Conservation (phyloP, 805 yeast genomes). For the Aciculoconidium aculeatum region DNA sequence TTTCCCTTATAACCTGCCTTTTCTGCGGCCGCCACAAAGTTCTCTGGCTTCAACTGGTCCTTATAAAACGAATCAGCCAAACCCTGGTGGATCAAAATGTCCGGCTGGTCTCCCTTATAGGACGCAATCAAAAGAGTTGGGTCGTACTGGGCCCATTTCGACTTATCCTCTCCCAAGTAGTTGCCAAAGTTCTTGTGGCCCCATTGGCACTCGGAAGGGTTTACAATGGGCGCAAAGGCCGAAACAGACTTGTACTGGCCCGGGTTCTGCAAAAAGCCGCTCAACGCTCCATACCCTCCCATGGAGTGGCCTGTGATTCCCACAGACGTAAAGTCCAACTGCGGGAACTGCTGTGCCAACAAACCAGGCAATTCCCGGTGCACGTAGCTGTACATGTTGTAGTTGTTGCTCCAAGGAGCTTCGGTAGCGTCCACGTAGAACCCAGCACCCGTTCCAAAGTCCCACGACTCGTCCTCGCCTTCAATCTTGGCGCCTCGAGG, state of each 20-base stretch:
- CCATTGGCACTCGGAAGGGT: conserved; percentile 79
- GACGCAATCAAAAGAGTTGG: conserved; percentile 69
- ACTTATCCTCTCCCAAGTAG: conserved; percentile 61
- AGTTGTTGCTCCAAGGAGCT: conserved; percentile 65
- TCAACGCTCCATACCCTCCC: conserved; percentile 95
- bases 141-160: conserved; percentile 71
- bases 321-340: conserved; percentile 58
- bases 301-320: conserved; percentile 95
- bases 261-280: conserved; percentile 60
- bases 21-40: conserved; percentile 55
- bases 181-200: conserved; percentile 79
- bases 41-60: conserved; percentile 70
- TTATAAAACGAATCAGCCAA: conserved; percentile 66
- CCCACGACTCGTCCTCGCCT: conserved; percentile 83
- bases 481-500: conserved; percentile 78
- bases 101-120: conserved; percentile 47
- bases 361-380: conserved; percentile 61
- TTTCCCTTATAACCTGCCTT: conserved; percentile 54
- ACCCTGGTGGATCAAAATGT: conserved; percentile 81
- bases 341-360: conserved; percentile 37
- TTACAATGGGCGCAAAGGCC: conserved; percentile 87
- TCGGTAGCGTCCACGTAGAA: conserved; percentile 83
- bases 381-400: conserved; percentile 83
- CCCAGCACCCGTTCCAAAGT: conserved; percentile 94
- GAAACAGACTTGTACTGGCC: conserved; percentile 71